Evolutionary conservation across 495 filamentous ascomycete genomes (phyloP).

Genomic region (Tuber magnatum): DNA sequence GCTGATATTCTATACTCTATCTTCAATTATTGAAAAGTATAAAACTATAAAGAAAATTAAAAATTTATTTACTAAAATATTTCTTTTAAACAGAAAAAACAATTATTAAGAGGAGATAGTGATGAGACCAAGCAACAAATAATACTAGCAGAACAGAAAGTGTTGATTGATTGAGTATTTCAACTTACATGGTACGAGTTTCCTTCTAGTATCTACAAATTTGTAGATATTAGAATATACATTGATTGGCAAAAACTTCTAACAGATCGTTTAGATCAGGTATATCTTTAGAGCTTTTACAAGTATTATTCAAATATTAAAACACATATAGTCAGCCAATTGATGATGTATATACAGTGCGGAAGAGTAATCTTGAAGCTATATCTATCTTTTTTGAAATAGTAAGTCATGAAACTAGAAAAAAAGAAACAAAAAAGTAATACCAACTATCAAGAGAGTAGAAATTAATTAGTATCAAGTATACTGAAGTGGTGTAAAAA

Average conservation of each 20-base stretch:
- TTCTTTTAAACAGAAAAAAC: neutral
- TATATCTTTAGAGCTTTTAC: neutral
- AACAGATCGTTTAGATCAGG: neutral
- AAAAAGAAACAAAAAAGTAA: too few species aligned
- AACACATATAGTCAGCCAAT: neutral
- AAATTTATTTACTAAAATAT: neutral
- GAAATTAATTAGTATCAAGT: neutral
- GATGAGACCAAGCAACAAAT: neutral
- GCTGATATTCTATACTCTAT: neutral
- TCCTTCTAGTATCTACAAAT: neutral
- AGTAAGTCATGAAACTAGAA: neutral
- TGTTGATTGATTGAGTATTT: neutral
- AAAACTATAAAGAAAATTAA: neutral
- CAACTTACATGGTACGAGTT: neutral
- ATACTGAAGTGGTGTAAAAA: neutral
- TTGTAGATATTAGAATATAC: neutral
- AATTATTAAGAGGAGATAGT: neutral
- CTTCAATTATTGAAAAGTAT: neutral
- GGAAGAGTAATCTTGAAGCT: neutral
- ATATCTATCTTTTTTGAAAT: neutral
- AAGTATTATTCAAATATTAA: neutral
- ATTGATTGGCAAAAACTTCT: neutral
- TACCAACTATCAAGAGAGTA: too few species aligned
- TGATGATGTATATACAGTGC: neutral
- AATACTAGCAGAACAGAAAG: neutral